Evolutionary conservation across 805 yeast species (phyloP).

Genomic region (Candida xyloterini): DNA sequence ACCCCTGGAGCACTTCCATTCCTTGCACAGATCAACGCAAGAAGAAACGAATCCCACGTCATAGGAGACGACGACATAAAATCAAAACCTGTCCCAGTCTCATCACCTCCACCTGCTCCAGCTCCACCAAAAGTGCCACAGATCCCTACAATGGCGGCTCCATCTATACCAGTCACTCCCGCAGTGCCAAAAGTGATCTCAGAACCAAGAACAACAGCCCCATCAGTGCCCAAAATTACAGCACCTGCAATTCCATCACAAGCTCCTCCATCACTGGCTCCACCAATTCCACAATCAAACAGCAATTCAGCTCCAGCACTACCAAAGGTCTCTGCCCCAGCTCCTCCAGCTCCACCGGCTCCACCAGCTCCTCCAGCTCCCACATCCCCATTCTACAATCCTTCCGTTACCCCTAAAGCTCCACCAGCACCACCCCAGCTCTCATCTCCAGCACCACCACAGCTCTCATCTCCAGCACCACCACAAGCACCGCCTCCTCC

Average conservation of each 20-base stretch:
- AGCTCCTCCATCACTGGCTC: slow-evolving; percentile 10
- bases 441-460: slow-evolving; percentile 3
- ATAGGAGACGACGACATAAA: slow-evolving; percentile 33
- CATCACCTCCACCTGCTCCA: slow-evolving; percentile 23
- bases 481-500: slow-evolving; percentile 37
- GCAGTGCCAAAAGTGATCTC: not conserved
- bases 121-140: slow-evolving; percentile 15
- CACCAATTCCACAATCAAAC: too few relatives aligned
- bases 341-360: slow-evolving; percentile 19
- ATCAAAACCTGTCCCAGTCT: slow-evolving; percentile 15
- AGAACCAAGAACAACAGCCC: not conserved
- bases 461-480: slow-evolving; percentile 10
- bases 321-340: slow-evolving; percentile 20
- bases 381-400: slow-evolving; percentile 8
- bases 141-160: slow-evolving; percentile 1
- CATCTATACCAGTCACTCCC: slow-evolving; percentile 2
- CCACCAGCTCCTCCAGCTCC: slow-evolving; percentile 1
- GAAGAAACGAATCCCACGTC: slow-evolving; percentile 49
- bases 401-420: slow-evolving; percentile 1
- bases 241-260: slow-evolving; percentile 13
- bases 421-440: slow-evolving; percentile 3
- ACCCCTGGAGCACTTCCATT: slow-evolving; percentile 51
- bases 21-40: slow-evolving; percentile 54
- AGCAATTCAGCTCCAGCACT: slow-evolving; percentile 21
- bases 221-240: slow-evolving; percentile 1